Evolutionary conservation across 2,329 filamentous ascomycete species (phyloP).

Genomic region (Microdochium paspali): DNA sequence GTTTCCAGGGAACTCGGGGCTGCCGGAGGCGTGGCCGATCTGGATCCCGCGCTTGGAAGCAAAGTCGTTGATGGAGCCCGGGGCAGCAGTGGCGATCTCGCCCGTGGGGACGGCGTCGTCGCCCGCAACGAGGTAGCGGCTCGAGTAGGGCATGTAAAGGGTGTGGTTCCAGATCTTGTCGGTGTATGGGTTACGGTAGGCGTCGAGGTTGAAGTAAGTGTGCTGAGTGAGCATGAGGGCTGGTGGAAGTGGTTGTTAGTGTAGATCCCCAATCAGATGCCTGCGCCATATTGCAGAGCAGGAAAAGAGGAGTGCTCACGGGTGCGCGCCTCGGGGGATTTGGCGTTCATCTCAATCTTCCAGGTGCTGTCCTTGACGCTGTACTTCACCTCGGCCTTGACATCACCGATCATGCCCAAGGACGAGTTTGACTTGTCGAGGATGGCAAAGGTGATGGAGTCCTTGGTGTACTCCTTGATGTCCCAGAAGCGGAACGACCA

Average conservation of each 20-base stretch:
- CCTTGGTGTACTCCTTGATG: constrained; percentile 39
- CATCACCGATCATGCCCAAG: constrained; percentile 51
- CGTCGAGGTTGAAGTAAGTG: constrained; percentile 62
- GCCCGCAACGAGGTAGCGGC: constrained; percentile 46
- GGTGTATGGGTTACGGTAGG: constrained; percentile 47
- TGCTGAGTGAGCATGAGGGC: constrained; percentile 57
- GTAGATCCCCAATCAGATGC: too few species aligned
- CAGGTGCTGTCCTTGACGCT: constrained; percentile 46
- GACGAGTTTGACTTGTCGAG: constrained; percentile 48
- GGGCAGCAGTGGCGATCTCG: constrained; percentile 44
- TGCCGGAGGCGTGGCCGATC: constrained; percentile 50
- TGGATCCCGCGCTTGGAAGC: constrained; percentile 50
- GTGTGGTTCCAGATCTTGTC: constrained; percentile 51
- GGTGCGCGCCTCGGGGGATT: constrained; percentile 36
- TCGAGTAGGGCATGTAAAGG: constrained; percentile 52
- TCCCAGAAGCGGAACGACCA: constrained; percentile 58
- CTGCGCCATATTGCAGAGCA: too few species aligned
- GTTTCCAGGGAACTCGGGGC: constrained; percentile 48
- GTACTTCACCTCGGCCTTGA: constrained; percentile 53
- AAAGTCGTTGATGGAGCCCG: constrained; percentile 54
- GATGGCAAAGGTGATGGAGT: constrained; percentile 58
- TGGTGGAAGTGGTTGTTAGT: constrained; percentile 12
- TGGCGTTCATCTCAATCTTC: constrained; percentile 51
- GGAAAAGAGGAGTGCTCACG: constrained; percentile 19
- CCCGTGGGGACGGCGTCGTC: constrained; percentile 50